phyloP scores from a whole-genome alignment of 805 yeast genomes.

The Candida insectorum region DNA sequence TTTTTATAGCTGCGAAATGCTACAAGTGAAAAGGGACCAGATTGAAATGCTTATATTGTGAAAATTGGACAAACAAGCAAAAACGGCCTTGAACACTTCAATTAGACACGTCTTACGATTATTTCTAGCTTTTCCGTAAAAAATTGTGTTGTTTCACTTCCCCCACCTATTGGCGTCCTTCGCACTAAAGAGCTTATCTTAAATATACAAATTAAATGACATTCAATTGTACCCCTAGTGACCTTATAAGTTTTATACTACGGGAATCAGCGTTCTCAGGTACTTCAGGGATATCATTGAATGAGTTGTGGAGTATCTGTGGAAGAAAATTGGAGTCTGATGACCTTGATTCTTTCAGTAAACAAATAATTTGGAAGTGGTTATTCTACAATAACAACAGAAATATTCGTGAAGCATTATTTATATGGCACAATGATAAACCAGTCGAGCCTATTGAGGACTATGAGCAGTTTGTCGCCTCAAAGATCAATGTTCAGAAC shows the following conservation, averaged over 20 bases:
- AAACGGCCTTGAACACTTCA: no score
- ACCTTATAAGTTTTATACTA: constrained; percentile 20
- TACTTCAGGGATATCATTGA: constrained; percentile 22
- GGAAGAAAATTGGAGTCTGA: constrained; percentile 13
- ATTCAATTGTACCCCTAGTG: constrained; percentile 24
- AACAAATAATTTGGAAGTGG: constrained; percentile 40
- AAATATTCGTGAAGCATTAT: constrained; percentile 6
- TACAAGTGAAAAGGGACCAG: no score
- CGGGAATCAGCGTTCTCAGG: constrained; percentile 33
- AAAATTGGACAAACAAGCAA: no score
- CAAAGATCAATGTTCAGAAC: constrained; percentile 14
- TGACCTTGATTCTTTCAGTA: constrained; percentile 31
- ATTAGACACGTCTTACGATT: no score
- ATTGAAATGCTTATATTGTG: no score
- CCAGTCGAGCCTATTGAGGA: constrained; percentile 5
- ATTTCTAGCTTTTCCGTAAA: no score
- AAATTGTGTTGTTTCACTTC: no score
- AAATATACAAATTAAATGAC: no score
- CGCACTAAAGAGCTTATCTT: no score
- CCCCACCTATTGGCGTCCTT: no score
- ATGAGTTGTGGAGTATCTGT: constrained; percentile 26
- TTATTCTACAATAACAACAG: constrained; percentile 23
- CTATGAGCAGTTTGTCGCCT: constrained; percentile 16
- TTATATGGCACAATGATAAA: constrained; percentile 10
- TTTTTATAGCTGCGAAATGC: no score